Evolutionary conservation across 208 protist species (phyloP).

Genomic region (Leishmania lainsoni): DNA sequence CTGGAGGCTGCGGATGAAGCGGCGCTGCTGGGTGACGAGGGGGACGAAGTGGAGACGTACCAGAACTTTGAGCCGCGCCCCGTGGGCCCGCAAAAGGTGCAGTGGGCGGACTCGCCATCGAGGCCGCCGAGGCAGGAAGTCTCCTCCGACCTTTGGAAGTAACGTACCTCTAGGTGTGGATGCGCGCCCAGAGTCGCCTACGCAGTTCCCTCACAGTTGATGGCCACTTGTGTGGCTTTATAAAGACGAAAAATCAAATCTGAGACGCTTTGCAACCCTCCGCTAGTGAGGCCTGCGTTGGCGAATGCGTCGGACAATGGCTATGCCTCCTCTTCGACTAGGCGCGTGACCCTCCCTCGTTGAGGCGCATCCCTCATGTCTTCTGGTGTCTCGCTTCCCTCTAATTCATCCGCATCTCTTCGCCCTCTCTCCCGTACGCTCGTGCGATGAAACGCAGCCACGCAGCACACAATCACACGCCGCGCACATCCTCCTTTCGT

Average conservation of each 20-base stretch:
- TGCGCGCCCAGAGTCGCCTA: background rate
- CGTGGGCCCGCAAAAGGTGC: constrained; percentile 61
- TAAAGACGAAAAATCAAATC: background rate
- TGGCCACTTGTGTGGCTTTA: background rate
- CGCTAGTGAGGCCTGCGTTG: background rate
- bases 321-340: background rate
- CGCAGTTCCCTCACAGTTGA: background rate
- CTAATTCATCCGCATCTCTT: no score
- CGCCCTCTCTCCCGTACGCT: background rate
- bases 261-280: background rate
- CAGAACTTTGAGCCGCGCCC: constrained; percentile 62
- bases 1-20: constrained; percentile 65
- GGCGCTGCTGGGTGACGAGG: constrained; percentile 42
- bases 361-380: background rate
- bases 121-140: constrained; percentile 37
- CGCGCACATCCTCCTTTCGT: background rate
- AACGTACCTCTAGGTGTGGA: background rate
- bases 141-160: constrained; percentile 39
- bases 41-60: constrained; percentile 66
- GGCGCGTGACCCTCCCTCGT: background rate
- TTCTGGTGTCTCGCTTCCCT: background rate
- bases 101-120: constrained; percentile 34
- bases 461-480: background rate
- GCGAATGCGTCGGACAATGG: background rate
- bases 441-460: background rate